A percentile compares a stretch with the other conserved stretches of the same genome.
Conservation (phyloP, 2,329 filamentous ascomycete genomes). For the Endothia cerciana region DNA sequence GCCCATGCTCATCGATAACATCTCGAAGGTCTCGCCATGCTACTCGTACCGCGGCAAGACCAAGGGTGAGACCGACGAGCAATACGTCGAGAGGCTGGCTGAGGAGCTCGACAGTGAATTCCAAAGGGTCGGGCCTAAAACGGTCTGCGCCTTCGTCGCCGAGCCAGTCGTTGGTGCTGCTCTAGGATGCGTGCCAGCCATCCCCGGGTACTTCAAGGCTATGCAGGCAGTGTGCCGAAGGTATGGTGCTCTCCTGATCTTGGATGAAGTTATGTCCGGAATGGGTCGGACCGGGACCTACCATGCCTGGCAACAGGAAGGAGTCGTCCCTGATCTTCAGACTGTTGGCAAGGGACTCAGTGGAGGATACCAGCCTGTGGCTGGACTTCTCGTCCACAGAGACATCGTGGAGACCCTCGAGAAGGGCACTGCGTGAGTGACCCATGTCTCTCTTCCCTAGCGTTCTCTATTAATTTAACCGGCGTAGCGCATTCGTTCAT, state of each 20-base stretch:
- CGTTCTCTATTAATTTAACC: conserved; percentile 11
- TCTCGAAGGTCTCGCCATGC: conserved; percentile 68
- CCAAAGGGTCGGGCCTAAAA: conserved; percentile 62
- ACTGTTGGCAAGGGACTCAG: conserved; percentile 66
- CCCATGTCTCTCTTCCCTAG: not conserved
- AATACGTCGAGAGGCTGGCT: conserved; percentile 64
- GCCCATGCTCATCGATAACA: conserved; percentile 60
- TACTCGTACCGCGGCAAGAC: conserved; percentile 64
- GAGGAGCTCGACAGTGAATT: conserved; percentile 72
- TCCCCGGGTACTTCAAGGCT: conserved; percentile 58
- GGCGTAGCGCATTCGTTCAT: conserved; percentile 54
- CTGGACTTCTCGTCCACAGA: conserved; percentile 58
- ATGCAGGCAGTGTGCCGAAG: conserved; percentile 58
- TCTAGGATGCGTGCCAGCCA: conserved; percentile 54
- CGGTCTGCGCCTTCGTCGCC: conserved; percentile 72
- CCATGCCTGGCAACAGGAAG: conserved; percentile 66
- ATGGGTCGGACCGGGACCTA: conserved; percentile 64
- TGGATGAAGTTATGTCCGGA: conserved; percentile 71
- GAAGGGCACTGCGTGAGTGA: conserved; percentile 42
- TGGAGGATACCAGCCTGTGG: conserved; percentile 64
- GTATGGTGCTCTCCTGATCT: conserved; percentile 58
- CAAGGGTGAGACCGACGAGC: conserved; percentile 55
- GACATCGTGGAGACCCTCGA: conserved; percentile 53
- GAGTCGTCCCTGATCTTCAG: conserved; percentile 63
- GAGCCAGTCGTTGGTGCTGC: conserved; percentile 75